phyloP scores from a whole-genome alignment of 805 yeast species.

The Cyberlindnera bimundalis region DNA sequence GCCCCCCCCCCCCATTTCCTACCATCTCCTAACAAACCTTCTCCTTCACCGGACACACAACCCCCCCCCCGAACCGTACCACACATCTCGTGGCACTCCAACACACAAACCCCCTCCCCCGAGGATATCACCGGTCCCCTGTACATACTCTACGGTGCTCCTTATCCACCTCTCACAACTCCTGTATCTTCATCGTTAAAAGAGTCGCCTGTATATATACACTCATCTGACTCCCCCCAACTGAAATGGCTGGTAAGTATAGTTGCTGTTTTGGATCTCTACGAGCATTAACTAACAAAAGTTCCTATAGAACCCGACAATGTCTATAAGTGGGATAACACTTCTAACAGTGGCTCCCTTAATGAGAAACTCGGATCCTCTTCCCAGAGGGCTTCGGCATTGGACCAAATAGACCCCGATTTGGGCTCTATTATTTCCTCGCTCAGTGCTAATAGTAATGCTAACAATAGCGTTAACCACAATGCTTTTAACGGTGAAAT shows the following conservation, averaged over 20 bases:
- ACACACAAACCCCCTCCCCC: background rate
- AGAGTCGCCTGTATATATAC: slow-evolving; percentile 4
- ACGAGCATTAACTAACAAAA: background rate
- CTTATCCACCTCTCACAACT: slow-evolving; percentile 1
- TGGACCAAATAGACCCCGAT: slow-evolving; percentile 28
- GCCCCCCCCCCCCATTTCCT: too few relatives aligned
- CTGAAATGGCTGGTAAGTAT: slow-evolving; percentile 3
- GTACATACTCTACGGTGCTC: slow-evolving; percentile 8
- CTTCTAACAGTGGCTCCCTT: slow-evolving; percentile 8
- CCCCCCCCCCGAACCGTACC: too few relatives aligned
- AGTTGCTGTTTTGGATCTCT: background rate
- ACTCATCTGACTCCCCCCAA: background rate
- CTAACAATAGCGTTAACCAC: slow-evolving; percentile 8
- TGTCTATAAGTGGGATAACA: slow-evolving; percentile 13
- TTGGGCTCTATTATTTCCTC: slow-evolving; percentile 30
- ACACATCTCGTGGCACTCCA: background rate
- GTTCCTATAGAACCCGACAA: background rate
- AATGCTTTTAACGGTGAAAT: slow-evolving; percentile 2
- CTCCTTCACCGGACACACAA: too few relatives aligned
- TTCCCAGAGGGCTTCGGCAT: slow-evolving; percentile 12
- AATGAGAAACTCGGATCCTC: slow-evolving; percentile 12
- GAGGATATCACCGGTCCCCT: slow-evolving; percentile 3
- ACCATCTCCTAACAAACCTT: too few relatives aligned
- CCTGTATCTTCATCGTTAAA: background rate
- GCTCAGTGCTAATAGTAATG: slow-evolving; percentile 27